A percentile compares a stretch with the other conserved stretches of the same genome.
Evolutionary conservation across 306 rosid species (phyloP).

Genomic region (Cicer pinnatifidum): DNA sequence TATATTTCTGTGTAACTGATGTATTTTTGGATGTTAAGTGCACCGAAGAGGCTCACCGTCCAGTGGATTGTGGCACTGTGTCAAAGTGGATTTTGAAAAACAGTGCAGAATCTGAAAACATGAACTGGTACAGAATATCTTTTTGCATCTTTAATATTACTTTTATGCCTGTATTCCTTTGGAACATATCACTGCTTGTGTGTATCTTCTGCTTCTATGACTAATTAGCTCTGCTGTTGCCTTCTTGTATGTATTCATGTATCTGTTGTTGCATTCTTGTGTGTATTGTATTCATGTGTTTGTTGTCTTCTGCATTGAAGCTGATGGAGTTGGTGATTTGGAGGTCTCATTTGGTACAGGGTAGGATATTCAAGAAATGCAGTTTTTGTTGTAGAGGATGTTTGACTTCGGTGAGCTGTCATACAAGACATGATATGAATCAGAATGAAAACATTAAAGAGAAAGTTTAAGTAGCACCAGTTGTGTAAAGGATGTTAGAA

Average conservation of each 20-base stretch:
- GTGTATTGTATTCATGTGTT: neutral
- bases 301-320: neutral
- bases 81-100: slow-evolving; percentile 74
- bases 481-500: neutral
- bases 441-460: neutral
- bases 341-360: neutral
- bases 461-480: neutral
- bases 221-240: neutral
- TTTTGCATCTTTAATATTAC: slow-evolving; percentile 14
- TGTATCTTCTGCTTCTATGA: slow-evolving; percentile 30
- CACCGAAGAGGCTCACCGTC: slow-evolving; percentile 86
- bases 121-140: slow-evolving; percentile 60
- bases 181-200: slow-evolving; percentile 14
- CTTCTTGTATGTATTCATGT: slow-evolving; percentile 13
- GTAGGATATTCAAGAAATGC: slow-evolving; percentile 20
- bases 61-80: slow-evolving; percentile 80
- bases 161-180: slow-evolving; percentile 22
- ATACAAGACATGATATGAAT: neutral
- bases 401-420: slow-evolving; percentile 29
- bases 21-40: slow-evolving; percentile 53
- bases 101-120: slow-evolving; percentile 75
- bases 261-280: neutral
- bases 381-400: slow-evolving; percentile 27
- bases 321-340: slow-evolving; percentile 5
- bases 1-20: slow-evolving; percentile 32